Evolutionary conservation across 305 asterid species (phyloP).

Genomic region (Solanum chacoense): DNA sequence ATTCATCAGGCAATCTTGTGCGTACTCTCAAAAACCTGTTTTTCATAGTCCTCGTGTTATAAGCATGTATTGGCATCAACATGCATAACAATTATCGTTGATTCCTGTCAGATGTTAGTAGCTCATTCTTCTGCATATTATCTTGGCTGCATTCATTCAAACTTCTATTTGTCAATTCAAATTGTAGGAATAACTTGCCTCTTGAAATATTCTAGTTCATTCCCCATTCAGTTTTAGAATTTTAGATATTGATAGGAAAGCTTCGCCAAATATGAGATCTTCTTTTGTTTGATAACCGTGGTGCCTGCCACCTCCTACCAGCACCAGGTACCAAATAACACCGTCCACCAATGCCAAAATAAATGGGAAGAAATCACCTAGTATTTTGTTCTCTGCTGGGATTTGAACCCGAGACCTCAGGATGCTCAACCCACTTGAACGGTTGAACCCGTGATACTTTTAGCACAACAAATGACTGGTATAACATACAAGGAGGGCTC

Average conservation of each 20-base stretch:
- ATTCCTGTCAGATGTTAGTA: neutral
- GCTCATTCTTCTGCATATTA: neutral
- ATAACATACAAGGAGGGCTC: neutral
- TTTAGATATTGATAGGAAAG: neutral
- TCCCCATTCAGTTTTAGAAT: neutral
- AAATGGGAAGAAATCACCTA: neutral
- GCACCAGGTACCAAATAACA: neutral
- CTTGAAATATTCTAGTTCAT: neutral
- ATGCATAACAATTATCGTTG: neutral
- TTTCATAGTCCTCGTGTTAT: neutral
- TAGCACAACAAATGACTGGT: neutral
- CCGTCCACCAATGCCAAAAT: neutral
- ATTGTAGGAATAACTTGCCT: neutral
- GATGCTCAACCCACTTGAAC: neutral
- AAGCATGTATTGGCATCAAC: neutral
- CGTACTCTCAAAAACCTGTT: neutral
- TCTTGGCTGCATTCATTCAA: neutral
- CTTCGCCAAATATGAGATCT: neutral
- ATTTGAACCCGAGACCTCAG: neutral
- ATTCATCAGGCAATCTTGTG: constrained; percentile 41
- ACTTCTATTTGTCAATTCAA: neutral
- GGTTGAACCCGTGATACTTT: neutral
- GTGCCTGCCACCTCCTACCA: neutral
- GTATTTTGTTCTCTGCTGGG: neutral
- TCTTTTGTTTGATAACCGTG: neutral